phyloP scores from a whole-genome alignment of 2,329 filamentous ascomycete genomes.

The Elsinoe perseae region DNA sequence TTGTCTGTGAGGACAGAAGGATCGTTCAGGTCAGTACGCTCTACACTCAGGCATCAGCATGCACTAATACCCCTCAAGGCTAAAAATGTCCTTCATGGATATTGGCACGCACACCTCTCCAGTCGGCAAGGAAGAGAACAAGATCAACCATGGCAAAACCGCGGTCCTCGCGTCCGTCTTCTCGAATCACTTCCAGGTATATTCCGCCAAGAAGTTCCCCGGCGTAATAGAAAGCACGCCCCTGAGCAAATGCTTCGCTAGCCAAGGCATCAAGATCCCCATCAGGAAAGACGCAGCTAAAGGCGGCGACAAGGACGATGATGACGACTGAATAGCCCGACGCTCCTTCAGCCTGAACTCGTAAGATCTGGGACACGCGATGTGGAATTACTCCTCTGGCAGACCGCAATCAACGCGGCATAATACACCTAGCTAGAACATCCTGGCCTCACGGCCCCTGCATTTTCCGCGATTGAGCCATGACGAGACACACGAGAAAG shows the following conservation, averaged over 20 bases:
- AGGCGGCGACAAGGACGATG: slow-evolving; percentile 36
- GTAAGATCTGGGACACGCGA: background rate
- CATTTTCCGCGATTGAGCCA: background rate
- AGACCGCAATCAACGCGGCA: background rate
- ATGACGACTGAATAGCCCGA: slow-evolving; percentile 31
- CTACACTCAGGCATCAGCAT: background rate
- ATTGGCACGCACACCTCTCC: slow-evolving; percentile 50
- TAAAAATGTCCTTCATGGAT: slow-evolving; percentile 75
- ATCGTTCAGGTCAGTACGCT: slow-evolving; percentile 63
- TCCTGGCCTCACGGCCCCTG: background rate
- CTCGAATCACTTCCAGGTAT: slow-evolving; percentile 86
- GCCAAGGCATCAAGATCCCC: slow-evolving; percentile 92
- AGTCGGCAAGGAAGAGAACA: slow-evolving; percentile 31
- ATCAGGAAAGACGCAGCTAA: slow-evolving; percentile 75
- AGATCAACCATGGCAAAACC: slow-evolving; percentile 65
- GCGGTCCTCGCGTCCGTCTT: slow-evolving; percentile 80
- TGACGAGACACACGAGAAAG: slow-evolving; percentile 6
- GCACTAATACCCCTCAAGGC: slow-evolving; percentile 32
- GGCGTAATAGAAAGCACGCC: slow-evolving; percentile 91
- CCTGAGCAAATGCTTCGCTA: slow-evolving; percentile 85
- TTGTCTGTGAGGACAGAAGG: slow-evolving; percentile 91
- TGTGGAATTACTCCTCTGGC: background rate
- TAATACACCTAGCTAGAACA: background rate
- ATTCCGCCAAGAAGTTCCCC: slow-evolving; percentile 95
- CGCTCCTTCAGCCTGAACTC: background rate